phyloP scores from a whole-genome alignment of 2,329 filamentous ascomycete species.

The Diaporthe sp. region DNA sequence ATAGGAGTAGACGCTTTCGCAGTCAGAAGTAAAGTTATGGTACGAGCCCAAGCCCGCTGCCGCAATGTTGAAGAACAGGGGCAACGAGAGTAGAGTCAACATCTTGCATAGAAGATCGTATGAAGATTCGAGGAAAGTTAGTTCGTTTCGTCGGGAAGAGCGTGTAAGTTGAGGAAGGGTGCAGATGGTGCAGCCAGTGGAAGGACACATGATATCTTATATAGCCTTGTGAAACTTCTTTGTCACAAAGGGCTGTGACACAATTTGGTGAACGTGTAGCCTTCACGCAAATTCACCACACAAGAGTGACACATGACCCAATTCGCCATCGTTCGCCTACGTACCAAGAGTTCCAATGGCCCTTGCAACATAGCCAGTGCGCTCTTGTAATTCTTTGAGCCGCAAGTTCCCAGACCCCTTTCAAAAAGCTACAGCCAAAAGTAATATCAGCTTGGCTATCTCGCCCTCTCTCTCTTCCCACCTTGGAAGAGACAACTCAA shows the following conservation, averaged over 20 bases:
- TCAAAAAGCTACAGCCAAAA: too few species aligned
- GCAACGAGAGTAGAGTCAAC: neutral
- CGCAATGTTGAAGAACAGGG: neutral
- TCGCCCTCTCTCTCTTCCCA: too few species aligned
- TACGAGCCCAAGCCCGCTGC: neutral
- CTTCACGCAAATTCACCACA: too few species aligned
- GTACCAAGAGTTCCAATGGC: neutral
- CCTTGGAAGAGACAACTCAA: too few species aligned
- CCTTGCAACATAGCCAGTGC: neutral
- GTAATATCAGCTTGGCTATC: too few species aligned
- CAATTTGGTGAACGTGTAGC: too few species aligned
- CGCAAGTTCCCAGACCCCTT: too few species aligned
- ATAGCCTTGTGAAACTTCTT: neutral
- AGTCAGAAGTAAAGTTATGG: constrained; percentile 2
- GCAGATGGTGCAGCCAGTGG: neutral
- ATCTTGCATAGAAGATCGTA: neutral
- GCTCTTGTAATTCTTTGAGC: neutral
- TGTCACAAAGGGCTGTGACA: too few species aligned
- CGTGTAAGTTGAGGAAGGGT: neutral
- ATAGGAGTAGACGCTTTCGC: constrained; percentile 2
- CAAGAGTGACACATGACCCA: neutral
- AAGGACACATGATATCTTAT: too few species aligned
- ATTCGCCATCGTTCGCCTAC: too few species aligned
- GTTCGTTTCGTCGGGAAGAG: neutral
- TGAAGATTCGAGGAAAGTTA: neutral